These are phyloP conservation scores for Postia placenta DNA, from an alignment of 768 basidiomycete species.

Conservation along the genomic window DNA sequence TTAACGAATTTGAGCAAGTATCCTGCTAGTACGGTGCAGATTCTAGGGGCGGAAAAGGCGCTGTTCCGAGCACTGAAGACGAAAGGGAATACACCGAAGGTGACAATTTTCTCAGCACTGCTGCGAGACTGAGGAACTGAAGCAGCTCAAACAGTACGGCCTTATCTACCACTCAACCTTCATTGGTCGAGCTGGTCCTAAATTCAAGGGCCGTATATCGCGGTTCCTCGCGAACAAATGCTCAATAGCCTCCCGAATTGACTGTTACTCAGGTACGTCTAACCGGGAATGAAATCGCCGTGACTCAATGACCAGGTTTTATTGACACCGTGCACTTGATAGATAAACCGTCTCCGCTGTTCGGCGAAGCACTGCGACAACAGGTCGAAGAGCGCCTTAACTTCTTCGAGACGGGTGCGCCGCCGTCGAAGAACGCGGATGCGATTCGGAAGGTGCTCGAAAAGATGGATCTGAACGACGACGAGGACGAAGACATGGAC, in stretches of 20 bases:
- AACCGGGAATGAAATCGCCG: not conserved
- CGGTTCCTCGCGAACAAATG: conserved; percentile 99
- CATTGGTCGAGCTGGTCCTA: conserved; percentile 90
- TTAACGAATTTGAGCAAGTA: conserved; percentile 97
- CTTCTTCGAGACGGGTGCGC: conserved; percentile 90
- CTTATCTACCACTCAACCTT: conserved; percentile 96
- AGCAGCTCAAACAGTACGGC: conserved; percentile 60
- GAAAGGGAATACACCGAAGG: conserved; percentile 98
- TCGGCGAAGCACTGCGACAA: conserved; percentile 86
- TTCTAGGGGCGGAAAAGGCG: conserved; percentile 96
- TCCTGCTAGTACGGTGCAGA: conserved; percentile 97
- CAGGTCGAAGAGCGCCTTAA: conserved; percentile 94
- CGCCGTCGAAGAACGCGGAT: conserved; percentile 87
- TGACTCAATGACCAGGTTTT: not conserved
- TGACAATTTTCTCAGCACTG: conserved; percentile 24
- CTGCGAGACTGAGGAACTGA: not conserved
- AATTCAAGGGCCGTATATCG: conserved; percentile 95
- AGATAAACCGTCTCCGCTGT: conserved; percentile 87
- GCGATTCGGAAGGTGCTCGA: conserved; percentile 87
- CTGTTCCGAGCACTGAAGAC: conserved; percentile 97
- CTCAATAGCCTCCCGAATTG: conserved; percentile 94
- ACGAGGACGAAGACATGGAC: conserved; percentile 46
- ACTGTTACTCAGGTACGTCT: conserved; percentile 78
- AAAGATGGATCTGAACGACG: conserved; percentile 64
- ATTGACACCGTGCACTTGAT: not conserved